Percentiles rank a stretch among this genome's conserved stretches.
Conservation (phyloP, 2,329 filamentous ascomycete genomes). For the Paraphaeosphaeria sporulosa region DNA sequence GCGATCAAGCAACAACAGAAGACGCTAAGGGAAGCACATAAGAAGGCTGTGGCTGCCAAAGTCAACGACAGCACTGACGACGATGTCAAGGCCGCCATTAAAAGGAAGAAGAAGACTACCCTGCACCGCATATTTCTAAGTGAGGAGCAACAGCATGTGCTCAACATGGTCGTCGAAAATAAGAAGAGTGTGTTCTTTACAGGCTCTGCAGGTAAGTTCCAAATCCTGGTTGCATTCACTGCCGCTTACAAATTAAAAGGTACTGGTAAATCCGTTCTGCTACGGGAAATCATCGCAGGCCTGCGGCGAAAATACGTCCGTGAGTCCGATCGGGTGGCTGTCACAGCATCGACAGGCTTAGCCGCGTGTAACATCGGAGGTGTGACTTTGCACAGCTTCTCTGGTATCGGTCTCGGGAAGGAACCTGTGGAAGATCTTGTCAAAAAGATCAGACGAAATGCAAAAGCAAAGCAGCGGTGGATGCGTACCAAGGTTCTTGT, state of each 20-base stretch:
- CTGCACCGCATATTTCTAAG: constrained; percentile 74
- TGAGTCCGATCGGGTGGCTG: constrained; percentile 84
- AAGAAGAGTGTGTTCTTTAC: constrained; percentile 96
- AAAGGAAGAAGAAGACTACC: constrained; percentile 53
- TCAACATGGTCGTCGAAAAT: constrained; percentile 81
- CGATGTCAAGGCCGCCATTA: constrained; percentile 56
- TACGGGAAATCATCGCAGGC: constrained; percentile 86
- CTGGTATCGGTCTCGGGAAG: constrained; percentile 94
- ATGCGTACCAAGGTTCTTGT: constrained; percentile 85
- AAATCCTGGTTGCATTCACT: constrained; percentile 11
- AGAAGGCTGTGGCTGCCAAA: constrained; percentile 55
- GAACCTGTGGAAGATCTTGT: constrained; percentile 81
- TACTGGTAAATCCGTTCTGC: constrained; percentile 95
- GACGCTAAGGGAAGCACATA: constrained; percentile 69
- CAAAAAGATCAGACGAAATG: constrained; percentile 88
- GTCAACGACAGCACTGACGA: constrained; percentile 50
- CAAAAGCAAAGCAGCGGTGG: constrained; percentile 90
- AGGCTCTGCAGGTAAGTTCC: constrained; percentile 75
- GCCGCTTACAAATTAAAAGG: constrained; percentile 43
- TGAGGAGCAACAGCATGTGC: constrained; percentile 83
- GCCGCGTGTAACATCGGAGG: constrained; percentile 97
- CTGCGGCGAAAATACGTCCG: constrained; percentile 77
- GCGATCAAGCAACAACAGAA: constrained; percentile 80
- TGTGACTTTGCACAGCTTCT: constrained; percentile 93
- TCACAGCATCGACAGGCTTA: constrained; percentile 94